Evolutionary conservation across 2,329 filamentous ascomycete genomes (phyloP).

Genomic region (Calonectria hongkongensis): DNA sequence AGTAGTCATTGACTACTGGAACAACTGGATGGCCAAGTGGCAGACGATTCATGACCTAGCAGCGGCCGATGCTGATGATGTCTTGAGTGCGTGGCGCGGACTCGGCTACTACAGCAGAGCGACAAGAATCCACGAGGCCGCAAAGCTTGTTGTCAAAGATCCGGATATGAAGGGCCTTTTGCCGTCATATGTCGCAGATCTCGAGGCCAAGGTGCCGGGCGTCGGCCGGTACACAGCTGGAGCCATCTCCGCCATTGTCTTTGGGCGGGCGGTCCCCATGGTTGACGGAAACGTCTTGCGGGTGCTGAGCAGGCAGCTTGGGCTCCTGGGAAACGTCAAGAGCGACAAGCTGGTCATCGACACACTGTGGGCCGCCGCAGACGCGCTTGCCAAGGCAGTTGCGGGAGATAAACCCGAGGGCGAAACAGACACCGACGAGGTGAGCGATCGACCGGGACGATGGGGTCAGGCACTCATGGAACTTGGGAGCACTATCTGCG

Average conservation of each 20-base stretch:
- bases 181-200: slow-evolving; percentile 66
- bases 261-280: slow-evolving; percentile 75
- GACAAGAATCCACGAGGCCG: slow-evolving; percentile 75
- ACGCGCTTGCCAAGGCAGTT: slow-evolving; percentile 71
- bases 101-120: slow-evolving; percentile 80
- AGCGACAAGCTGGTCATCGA: slow-evolving; percentile 72
- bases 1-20: slow-evolving; percentile 78
- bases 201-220: slow-evolving; percentile 73
- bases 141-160: slow-evolving; percentile 69
- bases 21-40: slow-evolving; percentile 76
- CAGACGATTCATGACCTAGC: slow-evolving; percentile 75
- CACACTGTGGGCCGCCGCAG: slow-evolving; percentile 75
- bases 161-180: slow-evolving; percentile 66
- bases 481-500: slow-evolving; percentile 77
- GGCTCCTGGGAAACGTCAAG: slow-evolving; percentile 74
- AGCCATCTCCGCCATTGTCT: slow-evolving; percentile 78
- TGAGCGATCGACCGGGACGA: slow-evolving; percentile 72
- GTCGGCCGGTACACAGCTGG: slow-evolving; percentile 79
- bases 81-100: slow-evolving; percentile 76
- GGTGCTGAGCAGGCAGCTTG: slow-evolving; percentile 77
- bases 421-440: slow-evolving; percentile 47
- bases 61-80: slow-evolving; percentile 71
- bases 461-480: slow-evolving; percentile 82
- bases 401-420: slow-evolving; percentile 61
- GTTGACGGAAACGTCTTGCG: slow-evolving; percentile 79